Conservation (phyloP, 108 stramenopile species). For the Thalassiosira profunda region DNA sequence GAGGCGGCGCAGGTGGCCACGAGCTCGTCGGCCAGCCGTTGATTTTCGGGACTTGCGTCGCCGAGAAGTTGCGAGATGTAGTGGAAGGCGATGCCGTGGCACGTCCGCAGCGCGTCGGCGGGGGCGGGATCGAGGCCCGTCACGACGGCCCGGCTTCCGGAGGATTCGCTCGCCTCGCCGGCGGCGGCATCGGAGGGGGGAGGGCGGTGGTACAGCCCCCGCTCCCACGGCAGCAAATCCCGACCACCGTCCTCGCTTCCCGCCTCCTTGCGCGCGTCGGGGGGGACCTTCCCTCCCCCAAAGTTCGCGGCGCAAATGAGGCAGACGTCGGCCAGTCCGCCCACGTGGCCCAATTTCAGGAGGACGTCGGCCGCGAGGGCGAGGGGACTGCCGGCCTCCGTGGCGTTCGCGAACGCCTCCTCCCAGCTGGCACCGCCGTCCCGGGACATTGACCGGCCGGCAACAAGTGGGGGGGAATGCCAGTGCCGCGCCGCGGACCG, state of each 20-base stretch:
- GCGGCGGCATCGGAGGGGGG: too few relatives aligned
- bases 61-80: slow-evolving; percentile 65
- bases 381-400: slow-evolving; percentile 74
- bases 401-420: slow-evolving; percentile 58
- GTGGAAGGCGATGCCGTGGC: slow-evolving; percentile 77
- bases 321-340: slow-evolving; percentile 80
- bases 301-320: slow-evolving; percentile 84
- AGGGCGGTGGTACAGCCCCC: slow-evolving; percentile 72
- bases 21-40: slow-evolving; percentile 58
- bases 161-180: slow-evolving; percentile 9
- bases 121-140: slow-evolving; percentile 63
- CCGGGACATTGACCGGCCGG: slow-evolving; percentile 58
- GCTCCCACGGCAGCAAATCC: slow-evolving; percentile 71
- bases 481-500: slow-evolving; percentile 81
- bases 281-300: slow-evolving; percentile 34
- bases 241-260: slow-evolving; percentile 28
- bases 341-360: slow-evolving; percentile 64
- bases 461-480: slow-evolving; percentile 71
- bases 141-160: slow-evolving; percentile 44
- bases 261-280: slow-evolving; percentile 35
- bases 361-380: slow-evolving; percentile 75
- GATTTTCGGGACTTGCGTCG: slow-evolving; percentile 26
- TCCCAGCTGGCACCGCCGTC: slow-evolving; percentile 29
- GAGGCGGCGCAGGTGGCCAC: slow-evolving; percentile 67
- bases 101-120: slow-evolving; percentile 75